Conservation (phyloP, 805 yeast species). For the Hanseniaspora occidentalis region DNA sequence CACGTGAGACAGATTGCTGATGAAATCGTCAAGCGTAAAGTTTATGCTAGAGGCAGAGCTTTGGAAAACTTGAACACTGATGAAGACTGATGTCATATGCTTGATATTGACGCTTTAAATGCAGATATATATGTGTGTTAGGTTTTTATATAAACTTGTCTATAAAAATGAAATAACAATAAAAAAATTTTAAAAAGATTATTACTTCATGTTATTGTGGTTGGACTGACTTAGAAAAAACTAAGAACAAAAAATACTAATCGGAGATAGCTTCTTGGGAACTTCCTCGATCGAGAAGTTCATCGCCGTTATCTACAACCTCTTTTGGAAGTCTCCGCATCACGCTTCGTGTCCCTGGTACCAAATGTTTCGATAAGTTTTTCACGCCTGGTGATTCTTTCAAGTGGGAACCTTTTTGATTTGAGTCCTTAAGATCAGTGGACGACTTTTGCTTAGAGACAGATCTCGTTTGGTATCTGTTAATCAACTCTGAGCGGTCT, state of each 20-base stretch:
- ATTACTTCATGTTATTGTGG: too few species aligned
- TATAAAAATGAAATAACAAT: too few species aligned
- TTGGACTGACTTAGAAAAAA: slow-evolving; percentile 1
- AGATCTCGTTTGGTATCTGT: too few species aligned
- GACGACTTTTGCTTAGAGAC: too few species aligned
- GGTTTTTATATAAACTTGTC: neutral
- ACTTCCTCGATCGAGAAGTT: too few species aligned
- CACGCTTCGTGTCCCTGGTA: too few species aligned
- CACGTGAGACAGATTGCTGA: slow-evolving; percentile 16
- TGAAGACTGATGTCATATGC: neutral
- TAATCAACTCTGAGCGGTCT: neutral
- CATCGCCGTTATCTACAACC: too few species aligned
- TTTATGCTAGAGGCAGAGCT: slow-evolving; percentile 44
- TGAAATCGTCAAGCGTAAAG: slow-evolving; percentile 43
- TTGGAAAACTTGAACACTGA: slow-evolving; percentile 28
- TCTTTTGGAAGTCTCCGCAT: too few species aligned
- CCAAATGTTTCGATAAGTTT: neutral
- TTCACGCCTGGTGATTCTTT: neutral
- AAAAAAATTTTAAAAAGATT: too few species aligned
- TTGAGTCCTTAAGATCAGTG: too few species aligned
- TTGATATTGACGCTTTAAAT: neutral
- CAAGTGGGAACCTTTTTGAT: too few species aligned
- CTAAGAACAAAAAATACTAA: slow-evolving; percentile 4
- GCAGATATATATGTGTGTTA: too few species aligned
- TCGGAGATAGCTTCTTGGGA: slow-evolving; percentile 4